phyloP scores from a whole-genome alignment of 2,329 filamentous ascomycete genomes.

The Bisporella sp. region DNA sequence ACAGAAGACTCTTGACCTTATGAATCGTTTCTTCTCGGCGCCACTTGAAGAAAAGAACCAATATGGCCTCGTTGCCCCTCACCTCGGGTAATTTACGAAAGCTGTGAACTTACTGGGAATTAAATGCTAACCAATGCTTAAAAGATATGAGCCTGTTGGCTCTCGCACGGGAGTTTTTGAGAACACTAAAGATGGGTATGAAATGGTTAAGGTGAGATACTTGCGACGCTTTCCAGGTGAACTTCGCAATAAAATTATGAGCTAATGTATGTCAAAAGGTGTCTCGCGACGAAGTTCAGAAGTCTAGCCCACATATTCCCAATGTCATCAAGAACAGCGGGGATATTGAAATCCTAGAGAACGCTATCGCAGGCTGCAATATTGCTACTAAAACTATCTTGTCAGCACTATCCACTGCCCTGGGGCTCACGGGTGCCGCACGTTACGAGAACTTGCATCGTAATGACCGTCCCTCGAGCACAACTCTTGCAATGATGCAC shows the following conservation, averaged over 20 bases:
- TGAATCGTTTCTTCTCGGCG: slow-evolving; percentile 48
- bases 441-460: slow-evolving; percentile 45
- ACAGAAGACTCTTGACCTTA: slow-evolving; percentile 44
- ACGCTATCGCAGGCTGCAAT: slow-evolving; percentile 43
- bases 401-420: slow-evolving; percentile 36
- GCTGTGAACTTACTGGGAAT: too few relatives aligned
- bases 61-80: slow-evolving; percentile 45
- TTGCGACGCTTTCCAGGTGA: slow-evolving; percentile 13
- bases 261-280: slow-evolving; percentile 23
- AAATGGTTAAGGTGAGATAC: slow-evolving; percentile 40
- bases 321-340: slow-evolving; percentile 40
- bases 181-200: slow-evolving; percentile 44
- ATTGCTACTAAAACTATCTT: slow-evolving; percentile 37
- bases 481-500: slow-evolving; percentile 47
- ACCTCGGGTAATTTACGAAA: slow-evolving; percentile 30
- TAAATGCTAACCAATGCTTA: background rate
- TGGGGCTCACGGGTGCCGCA: slow-evolving; percentile 36
- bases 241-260: background rate
- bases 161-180: slow-evolving; percentile 40
- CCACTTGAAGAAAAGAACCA: slow-evolving; percentile 50
- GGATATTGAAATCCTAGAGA: slow-evolving; percentile 41
- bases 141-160: slow-evolving; percentile 42
- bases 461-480: slow-evolving; percentile 41
- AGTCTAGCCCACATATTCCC: slow-evolving; percentile 38
- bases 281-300: slow-evolving; percentile 43